Percentiles rank a stretch among this genome's conserved stretches.
phyloP scores from a whole-genome alignment of 2,329 filamentous ascomycete genomes.

The Lithohypha guttulata region DNA sequence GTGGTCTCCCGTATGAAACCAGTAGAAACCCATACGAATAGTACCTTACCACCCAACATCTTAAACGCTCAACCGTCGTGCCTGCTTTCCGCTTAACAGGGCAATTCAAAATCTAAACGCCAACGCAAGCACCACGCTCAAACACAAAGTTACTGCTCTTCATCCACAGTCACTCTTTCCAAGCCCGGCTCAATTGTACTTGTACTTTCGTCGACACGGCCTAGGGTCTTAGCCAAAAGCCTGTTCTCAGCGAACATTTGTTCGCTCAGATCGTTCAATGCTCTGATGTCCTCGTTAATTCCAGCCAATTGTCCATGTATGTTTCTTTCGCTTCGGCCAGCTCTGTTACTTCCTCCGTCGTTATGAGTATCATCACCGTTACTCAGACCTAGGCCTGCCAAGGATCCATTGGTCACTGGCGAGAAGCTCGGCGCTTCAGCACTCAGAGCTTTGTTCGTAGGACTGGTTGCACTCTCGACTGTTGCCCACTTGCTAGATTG shows the following conservation, averaged over 20 bases:
- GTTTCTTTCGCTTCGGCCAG: slow-evolving; percentile 15
- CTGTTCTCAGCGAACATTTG: slow-evolving; percentile 35
- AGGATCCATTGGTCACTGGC: not conserved
- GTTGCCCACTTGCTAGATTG: slow-evolving; percentile 11
- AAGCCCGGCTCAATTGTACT: not conserved
- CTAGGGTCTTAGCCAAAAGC: slow-evolving; percentile 17
- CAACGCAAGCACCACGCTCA: not conserved
- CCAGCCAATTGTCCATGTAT: slow-evolving; percentile 34
- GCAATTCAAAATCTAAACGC: too few relatives aligned
- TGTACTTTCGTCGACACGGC: slow-evolving; percentile 13
- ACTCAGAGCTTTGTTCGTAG: not conserved
- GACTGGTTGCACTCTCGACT: not conserved
- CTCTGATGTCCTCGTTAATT: slow-evolving; percentile 24
- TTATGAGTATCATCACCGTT: slow-evolving; percentile 28
- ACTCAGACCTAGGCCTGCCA: not conserved
- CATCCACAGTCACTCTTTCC: slow-evolving; percentile 2
- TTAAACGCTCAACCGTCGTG: too few relatives aligned
- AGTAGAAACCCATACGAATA: too few relatives aligned
- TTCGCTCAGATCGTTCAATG: slow-evolving; percentile 29
- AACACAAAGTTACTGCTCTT: not conserved
- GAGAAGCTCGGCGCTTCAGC: not conserved
- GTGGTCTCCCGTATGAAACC: too few relatives aligned
- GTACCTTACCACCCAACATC: too few relatives aligned
- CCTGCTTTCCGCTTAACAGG: too few relatives aligned
- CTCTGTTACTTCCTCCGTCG: slow-evolving; percentile 33